phyloP scores from a whole-genome alignment of 805 yeast species.

The Saturnispora galanensis region DNA sequence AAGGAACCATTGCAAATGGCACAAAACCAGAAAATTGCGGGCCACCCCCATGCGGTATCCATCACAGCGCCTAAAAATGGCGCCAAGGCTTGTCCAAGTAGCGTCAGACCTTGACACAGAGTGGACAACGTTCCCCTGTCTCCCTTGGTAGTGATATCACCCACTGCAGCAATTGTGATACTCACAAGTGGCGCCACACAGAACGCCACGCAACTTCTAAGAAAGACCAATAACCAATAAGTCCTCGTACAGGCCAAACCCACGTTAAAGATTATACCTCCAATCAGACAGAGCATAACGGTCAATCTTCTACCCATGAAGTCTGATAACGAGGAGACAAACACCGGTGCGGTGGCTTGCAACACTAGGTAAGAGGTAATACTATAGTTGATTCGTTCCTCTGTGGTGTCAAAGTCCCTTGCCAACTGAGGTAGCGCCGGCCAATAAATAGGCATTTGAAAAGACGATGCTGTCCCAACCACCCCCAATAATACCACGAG shows the following conservation, averaged over 20 bases:
- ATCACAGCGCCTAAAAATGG: conserved; percentile 55
- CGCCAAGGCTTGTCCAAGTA: conserved; percentile 70
- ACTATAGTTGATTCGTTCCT: conserved; percentile 54
- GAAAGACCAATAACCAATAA: conserved; percentile 52
- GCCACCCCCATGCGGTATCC: conserved; percentile 55
- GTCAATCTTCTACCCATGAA: conserved; percentile 59
- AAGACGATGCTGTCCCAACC: conserved; percentile 56
- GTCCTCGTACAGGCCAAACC: conserved; percentile 52
- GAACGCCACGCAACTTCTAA: conserved; percentile 69
- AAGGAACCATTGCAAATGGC: conserved; percentile 50
- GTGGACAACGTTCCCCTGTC: conserved; percentile 70
- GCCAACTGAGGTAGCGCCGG: conserved; percentile 62
- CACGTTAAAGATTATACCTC: conserved; percentile 52
- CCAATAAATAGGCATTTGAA: conserved; percentile 70
- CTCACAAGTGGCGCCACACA: conserved; percentile 73
- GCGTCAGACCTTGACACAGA: conserved; percentile 49
- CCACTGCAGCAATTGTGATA: conserved; percentile 58
- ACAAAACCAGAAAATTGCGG: conserved; percentile 69
- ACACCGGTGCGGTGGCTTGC: conserved; percentile 69
- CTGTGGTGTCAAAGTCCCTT: conserved; percentile 41
- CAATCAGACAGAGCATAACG: conserved; percentile 43
- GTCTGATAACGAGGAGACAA: conserved; percentile 64
- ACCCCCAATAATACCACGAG: conserved; percentile 33
- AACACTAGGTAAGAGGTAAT: conserved; percentile 67
- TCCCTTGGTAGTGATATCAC: conserved; percentile 56